phyloP scores from a whole-genome alignment of 495 filamentous ascomycete species.

The Xylaria acuta region DNA sequence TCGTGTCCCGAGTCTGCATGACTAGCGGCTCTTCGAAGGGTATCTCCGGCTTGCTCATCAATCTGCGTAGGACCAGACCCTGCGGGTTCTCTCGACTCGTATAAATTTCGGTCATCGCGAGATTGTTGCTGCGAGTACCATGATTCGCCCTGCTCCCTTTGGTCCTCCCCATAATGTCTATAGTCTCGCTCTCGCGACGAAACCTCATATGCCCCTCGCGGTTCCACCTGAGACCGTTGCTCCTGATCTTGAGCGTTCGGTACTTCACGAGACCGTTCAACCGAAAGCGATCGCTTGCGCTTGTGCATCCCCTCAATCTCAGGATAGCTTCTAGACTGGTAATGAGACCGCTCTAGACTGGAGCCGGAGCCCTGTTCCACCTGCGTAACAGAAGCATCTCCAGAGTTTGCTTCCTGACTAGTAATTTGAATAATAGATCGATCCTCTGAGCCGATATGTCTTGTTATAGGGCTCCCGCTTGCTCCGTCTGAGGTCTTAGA shows the following conservation, averaged over 20 bases:
- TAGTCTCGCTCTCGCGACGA: constrained; percentile 52
- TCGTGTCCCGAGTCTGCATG: constrained; percentile 48
- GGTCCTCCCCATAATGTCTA: constrained; percentile 47
- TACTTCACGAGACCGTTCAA: constrained; percentile 47
- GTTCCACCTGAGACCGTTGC: constrained; percentile 44
- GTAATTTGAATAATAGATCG: constrained; percentile 31
- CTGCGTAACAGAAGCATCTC: constrained; percentile 39
- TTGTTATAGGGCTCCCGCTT: constrained; percentile 35
- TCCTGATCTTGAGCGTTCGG: constrained; percentile 35
- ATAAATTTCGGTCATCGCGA: constrained; percentile 50
- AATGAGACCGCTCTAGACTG: constrained; percentile 46
- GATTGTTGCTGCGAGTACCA: constrained; percentile 52
- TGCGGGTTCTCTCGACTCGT: constrained; percentile 52
- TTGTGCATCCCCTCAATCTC: constrained; percentile 56
- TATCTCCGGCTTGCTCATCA: constrained; percentile 54
- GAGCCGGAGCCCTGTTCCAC: constrained; percentile 43
- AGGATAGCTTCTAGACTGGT: constrained; percentile 44
- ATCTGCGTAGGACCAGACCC: constrained; percentile 47
- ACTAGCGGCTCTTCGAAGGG: constrained; percentile 46
- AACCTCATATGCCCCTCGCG: constrained; percentile 49
- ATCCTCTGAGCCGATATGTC: constrained; percentile 37
- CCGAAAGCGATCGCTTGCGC: constrained; percentile 59
- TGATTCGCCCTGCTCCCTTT: constrained; percentile 47
- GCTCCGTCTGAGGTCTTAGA: constrained; percentile 45
- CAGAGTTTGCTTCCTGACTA: constrained; percentile 42